Percentiles rank a stretch among this genome's conserved stretches.
These are phyloP conservation scores for Mycena leptocephala DNA, from an alignment of 768 basidiomycete genomes.

Conservation along the genomic window DNA sequence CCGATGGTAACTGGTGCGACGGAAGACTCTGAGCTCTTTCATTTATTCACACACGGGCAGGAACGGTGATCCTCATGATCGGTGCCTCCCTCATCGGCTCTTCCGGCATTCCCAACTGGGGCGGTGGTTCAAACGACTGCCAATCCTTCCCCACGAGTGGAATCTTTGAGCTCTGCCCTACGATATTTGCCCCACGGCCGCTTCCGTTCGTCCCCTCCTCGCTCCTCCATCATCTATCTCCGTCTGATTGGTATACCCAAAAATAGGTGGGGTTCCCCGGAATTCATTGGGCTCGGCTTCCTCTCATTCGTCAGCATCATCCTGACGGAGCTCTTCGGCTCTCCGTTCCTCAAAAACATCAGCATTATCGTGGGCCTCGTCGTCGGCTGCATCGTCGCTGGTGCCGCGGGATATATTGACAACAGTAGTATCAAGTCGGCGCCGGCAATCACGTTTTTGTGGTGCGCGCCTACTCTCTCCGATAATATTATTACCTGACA, in stretches of 20 bases:
- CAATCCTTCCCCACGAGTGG: conserved; percentile 72
- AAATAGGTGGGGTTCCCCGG: conserved; percentile 82
- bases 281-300: conserved; percentile 92
- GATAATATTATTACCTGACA: neutral
- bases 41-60: conserved; percentile 45
- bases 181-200: conserved; percentile 78
- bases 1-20: conserved; percentile 82
- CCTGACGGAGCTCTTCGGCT: conserved; percentile 87
- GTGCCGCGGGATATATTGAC: conserved; percentile 85
- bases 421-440: conserved; percentile 74
- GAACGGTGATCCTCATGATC: conserved; percentile 86
- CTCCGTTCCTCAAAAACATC: conserved; percentile 88
- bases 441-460: conserved; percentile 88
- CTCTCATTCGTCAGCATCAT: conserved; percentile 85
- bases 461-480: conserved; percentile 51
- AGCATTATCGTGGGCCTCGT: conserved; percentile 83
- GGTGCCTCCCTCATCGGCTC: conserved; percentile 84
- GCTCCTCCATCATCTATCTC: neutral
- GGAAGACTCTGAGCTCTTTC: too few relatives aligned
- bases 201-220: conserved; percentile 53
- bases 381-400: conserved; percentile 88
- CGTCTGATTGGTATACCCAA: too few relatives aligned
- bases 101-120: conserved; percentile 88
- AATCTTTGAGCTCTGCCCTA: conserved; percentile 82
- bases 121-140: conserved; percentile 87